Base-by-base conservation (phyloP, 2,329 filamentous ascomycete genomes). In the Phoma herbarum region DNA sequence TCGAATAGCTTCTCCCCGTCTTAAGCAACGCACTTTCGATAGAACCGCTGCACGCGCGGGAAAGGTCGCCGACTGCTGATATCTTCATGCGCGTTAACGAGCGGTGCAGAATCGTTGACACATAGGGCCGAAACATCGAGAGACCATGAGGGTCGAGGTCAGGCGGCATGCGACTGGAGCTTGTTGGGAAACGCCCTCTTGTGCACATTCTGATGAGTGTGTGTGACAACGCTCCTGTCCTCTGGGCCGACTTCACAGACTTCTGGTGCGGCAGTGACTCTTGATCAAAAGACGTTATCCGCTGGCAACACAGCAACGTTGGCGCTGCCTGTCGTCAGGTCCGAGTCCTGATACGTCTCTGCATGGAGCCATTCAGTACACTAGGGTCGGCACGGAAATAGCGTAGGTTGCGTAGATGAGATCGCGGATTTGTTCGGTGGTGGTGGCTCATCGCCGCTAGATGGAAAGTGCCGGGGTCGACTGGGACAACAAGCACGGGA, bases 381-480 rank as follows among this genome's bases (percentile, higher is more conserved):
- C 61, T 65, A 65, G 66, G 60, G 44, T 61, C 63, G 62, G 59
- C 64, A 63, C 66, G 51, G 22, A 47, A 45, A 46, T 60, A 64
- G 56, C 41, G 59, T 41, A 26, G 47, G 55, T 45, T 60, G 55
- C 49, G 46, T 53, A 57, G 42, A 51, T 39, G 18, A 46, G 46
- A 35, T 47, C 16, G 56, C 67, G 70, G 70, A 73, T 59, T 68
- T 68, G 66, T 60, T 74, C 69, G 69, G 70, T 39, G 47, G 28
- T 37, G 44, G 59, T 39, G 39, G 28, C 41, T 46, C 55, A 49
- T 49, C 18, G 39, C 20, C 42, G 25, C 31, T 20, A 45, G 28
- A 48, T 43, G 14, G 28, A 42, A 50, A 56, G 49, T 45, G 51
- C 60, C 28, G 20, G 48, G 49, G 44, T 53, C 35, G 41, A 61